These are phyloP conservation scores for Daldinia sp. DNA, from an alignment of 2,329 filamentous ascomycete species.

Conservation along the genomic window DNA sequence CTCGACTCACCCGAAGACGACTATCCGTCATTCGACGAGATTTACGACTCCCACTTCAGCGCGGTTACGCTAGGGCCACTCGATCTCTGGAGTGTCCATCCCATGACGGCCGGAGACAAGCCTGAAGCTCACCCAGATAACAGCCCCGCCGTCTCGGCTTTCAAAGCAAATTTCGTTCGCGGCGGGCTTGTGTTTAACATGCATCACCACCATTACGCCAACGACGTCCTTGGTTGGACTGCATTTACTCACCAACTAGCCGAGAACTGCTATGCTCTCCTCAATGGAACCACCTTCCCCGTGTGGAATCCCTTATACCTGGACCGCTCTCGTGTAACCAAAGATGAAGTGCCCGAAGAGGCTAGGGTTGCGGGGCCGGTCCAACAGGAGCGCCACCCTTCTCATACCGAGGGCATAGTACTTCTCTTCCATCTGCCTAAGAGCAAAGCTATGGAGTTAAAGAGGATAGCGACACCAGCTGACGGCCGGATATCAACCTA, in stretches of 20 bases:
- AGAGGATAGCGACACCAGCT: constrained; percentile 46
- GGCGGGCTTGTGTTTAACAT: constrained; percentile 53
- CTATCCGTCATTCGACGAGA: constrained; percentile 51
- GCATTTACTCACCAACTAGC: constrained; percentile 50
- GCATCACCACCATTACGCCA: constrained; percentile 53
- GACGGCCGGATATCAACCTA: constrained; percentile 54
- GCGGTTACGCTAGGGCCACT: constrained; percentile 42
- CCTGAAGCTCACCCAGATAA: constrained; percentile 48
- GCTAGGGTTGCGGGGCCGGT: constrained; percentile 34
- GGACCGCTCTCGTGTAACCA: not conserved
- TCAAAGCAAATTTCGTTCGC: constrained; percentile 52
- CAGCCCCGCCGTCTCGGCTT: constrained; percentile 48
- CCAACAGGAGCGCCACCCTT: constrained; percentile 41
- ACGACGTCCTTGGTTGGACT: constrained; percentile 54
- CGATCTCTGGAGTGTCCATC: constrained; percentile 46
- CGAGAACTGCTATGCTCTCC: constrained; percentile 51
- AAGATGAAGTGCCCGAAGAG: not conserved
- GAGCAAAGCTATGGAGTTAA: constrained; percentile 52
- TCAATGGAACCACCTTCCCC: constrained; percentile 43
- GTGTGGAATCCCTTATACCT: constrained; percentile 44
- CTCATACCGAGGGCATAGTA: constrained; percentile 38
- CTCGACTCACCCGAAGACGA: constrained; percentile 44
- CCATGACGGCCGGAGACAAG: constrained; percentile 52
- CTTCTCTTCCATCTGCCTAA: constrained; percentile 54
- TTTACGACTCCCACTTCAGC: constrained; percentile 49